Conservation (phyloP, 331 rosid species). For the Quercus lobata region DNA sequence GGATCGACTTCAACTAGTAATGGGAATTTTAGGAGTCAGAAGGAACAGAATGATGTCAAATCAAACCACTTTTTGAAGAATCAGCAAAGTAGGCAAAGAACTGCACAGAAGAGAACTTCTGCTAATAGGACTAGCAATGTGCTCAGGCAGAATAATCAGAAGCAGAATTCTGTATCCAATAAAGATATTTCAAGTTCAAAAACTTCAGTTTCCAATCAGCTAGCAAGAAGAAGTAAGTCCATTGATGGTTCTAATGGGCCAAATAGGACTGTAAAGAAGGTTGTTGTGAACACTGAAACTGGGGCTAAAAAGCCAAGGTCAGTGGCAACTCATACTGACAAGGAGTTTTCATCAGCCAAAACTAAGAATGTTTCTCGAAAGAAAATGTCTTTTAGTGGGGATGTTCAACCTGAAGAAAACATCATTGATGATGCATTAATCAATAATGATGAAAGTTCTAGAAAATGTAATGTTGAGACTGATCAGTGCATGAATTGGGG, state of each 20-base stretch:
- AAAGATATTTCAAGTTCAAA: constrained; percentile 48
- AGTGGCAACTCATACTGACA: constrained; percentile 33
- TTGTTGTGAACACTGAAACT: constrained; percentile 31
- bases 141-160: constrained; percentile 69
- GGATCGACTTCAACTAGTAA: constrained; percentile 36
- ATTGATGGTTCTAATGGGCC: constrained; percentile 31
- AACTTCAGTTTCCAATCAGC: constrained; percentile 37
- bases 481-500: constrained; percentile 38
- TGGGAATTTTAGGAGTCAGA: constrained; percentile 37
- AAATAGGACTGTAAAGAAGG: constrained; percentile 40
- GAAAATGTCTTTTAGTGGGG: constrained; percentile 35
- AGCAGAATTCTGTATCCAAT: constrained; percentile 60
- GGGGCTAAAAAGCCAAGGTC: constrained; percentile 45
- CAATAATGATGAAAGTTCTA: constrained; percentile 37
- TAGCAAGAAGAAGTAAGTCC: constrained; percentile 32
- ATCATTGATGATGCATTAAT: constrained; percentile 21
- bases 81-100: constrained; percentile 35
- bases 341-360: constrained; percentile 38
- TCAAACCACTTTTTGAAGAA: constrained; percentile 40
- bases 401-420: constrained; percentile 28
- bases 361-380: constrained; percentile 24
- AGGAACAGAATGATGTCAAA: constrained; percentile 49
- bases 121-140: constrained; percentile 34
- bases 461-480: constrained; percentile 50
- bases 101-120: constrained; percentile 46